These are phyloP conservation scores for Elsinoe batatas DNA, from an alignment of 2,329 filamentous ascomycete genomes.

Conservation along the genomic window DNA sequence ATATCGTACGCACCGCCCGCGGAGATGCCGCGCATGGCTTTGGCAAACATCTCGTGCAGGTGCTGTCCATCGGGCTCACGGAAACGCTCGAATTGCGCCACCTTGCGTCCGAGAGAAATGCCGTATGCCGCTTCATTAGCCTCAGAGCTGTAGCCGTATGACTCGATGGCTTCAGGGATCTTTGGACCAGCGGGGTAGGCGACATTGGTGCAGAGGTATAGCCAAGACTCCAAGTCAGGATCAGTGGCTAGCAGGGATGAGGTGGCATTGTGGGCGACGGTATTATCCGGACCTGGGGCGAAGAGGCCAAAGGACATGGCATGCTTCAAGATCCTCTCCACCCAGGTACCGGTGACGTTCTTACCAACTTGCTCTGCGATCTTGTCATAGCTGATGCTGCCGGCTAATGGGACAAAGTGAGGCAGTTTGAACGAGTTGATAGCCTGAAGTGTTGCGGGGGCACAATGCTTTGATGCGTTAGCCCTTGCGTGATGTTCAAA, in stretches of 20 bases:
- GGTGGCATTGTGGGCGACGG: slow-evolving; percentile 17
- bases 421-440: slow-evolving; percentile 11
- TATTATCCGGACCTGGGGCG: slow-evolving; percentile 14
- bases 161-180: slow-evolving; percentile 18
- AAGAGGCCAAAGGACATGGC: slow-evolving; percentile 18
- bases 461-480: slow-evolving; percentile 11
- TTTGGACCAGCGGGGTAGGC: slow-evolving; percentile 19
- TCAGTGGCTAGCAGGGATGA: slow-evolving; percentile 19
- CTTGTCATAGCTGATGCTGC: slow-evolving; percentile 12
- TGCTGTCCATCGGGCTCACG: slow-evolving; percentile 19
- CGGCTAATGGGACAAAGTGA: slow-evolving; percentile 10
- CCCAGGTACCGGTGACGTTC: slow-evolving; percentile 15
- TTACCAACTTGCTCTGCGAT: slow-evolving; percentile 12
- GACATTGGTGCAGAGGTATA: slow-evolving; percentile 18
- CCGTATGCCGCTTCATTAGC: slow-evolving; percentile 19
- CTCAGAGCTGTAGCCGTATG: slow-evolving; percentile 18
- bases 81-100: slow-evolving; percentile 18
- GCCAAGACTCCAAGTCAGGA: slow-evolving; percentile 19
- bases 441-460: slow-evolving; percentile 13
- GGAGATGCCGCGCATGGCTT: slow-evolving; percentile 20
- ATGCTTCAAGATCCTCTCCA: slow-evolving; percentile 19
- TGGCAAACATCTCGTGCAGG: slow-evolving; percentile 19
- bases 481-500: background rate
- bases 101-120: slow-evolving; percentile 17
- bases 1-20: slow-evolving; percentile 18